Conservation (phyloP, 1,284 basidiomycete species). For the Ceratobasidium theobromae region DNA sequence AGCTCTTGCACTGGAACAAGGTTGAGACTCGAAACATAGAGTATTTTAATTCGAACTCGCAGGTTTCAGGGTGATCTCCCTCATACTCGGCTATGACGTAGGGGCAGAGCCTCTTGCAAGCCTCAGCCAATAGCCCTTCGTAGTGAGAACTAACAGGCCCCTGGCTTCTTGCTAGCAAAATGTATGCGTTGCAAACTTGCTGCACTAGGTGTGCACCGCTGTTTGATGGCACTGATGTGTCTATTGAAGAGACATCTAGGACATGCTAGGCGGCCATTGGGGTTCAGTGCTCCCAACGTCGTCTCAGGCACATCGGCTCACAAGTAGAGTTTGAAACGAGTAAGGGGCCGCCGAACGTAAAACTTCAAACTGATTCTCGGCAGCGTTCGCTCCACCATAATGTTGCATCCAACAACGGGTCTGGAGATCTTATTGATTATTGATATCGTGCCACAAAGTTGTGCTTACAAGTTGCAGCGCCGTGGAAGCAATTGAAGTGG, state of each 20-base stretch:
- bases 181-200: constrained; percentile 17
- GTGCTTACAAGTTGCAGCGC: constrained; percentile 14
- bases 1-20: not conserved
- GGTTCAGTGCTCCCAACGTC: not conserved
- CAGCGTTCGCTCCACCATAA: not conserved
- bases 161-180: not conserved
- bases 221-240: not conserved
- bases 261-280: not conserved
- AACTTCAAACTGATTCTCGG: not conserved
- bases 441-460: not conserved
- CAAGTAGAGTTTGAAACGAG: constrained; percentile 23
- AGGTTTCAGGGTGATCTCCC: not conserved
- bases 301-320: not conserved
- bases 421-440: not conserved
- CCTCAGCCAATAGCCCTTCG: not conserved
- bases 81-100: not conserved
- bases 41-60: not conserved
- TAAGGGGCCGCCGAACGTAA: not conserved
- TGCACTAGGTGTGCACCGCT: not conserved
- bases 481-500: constrained; percentile 7
- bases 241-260: not conserved
- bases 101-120: constrained; percentile 4
- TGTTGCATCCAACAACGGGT: constrained; percentile 10
- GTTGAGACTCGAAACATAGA: not conserved
- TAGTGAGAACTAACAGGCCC: not conserved